Evolutionary conservation across 192 early-diverging fungal genomes (phyloP).

Genomic region (Coemansia sp.): DNA sequence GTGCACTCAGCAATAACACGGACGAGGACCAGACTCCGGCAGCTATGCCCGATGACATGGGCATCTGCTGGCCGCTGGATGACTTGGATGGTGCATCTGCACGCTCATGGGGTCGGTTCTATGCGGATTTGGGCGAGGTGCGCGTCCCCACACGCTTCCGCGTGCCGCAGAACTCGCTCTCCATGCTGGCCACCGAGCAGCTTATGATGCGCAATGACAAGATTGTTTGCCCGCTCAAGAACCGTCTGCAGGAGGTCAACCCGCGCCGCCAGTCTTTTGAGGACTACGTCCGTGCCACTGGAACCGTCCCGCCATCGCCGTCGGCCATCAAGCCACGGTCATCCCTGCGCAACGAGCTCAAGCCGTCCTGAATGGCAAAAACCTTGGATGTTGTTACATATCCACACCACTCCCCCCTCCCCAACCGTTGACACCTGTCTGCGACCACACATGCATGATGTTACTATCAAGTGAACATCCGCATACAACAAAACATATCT

Average conservation of each 20-base stretch:
- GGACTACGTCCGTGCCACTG: conserved; percentile 41
- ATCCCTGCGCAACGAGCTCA: conserved; percentile 24
- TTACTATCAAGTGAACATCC: neutral
- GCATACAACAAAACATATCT: neutral
- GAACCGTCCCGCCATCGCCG: conserved; percentile 21
- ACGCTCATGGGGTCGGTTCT: conserved; percentile 30
- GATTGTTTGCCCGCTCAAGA: conserved; percentile 51
- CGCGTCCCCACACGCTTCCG: conserved; percentile 48
- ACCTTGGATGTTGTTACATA: neutral
- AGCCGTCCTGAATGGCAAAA: neutral
- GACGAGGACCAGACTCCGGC: neutral
- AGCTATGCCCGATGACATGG: conserved; percentile 24
- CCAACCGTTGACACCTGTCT: neutral
- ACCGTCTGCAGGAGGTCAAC: conserved; percentile 48
- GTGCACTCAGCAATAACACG: neutral
- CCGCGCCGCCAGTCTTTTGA: conserved; percentile 42
- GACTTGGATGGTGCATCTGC: conserved; percentile 12
- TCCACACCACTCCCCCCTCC: neutral
- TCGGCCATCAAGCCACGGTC: conserved; percentile 10
- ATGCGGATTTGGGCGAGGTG: conserved; percentile 37
- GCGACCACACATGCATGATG: neutral
- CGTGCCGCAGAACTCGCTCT: conserved; percentile 37
- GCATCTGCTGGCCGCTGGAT: conserved; percentile 49
- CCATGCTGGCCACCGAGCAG: conserved; percentile 52
- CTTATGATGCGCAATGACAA: conserved; percentile 54